Conservation (phyloP, 805 yeast species). For the Hyphopichia homilentoma region DNA sequence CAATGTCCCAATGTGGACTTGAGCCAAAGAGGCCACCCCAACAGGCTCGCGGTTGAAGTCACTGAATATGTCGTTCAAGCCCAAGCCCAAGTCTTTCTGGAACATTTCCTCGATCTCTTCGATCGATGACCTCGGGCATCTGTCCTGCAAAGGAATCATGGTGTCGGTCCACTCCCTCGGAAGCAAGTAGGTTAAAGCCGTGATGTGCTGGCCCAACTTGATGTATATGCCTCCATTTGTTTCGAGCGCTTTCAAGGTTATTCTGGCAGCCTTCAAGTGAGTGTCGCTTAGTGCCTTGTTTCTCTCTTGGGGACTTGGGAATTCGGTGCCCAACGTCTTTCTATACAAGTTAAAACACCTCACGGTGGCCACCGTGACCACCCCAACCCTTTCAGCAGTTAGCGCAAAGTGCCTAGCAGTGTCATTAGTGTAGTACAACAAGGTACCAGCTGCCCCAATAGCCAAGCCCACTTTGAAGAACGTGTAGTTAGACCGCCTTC, state of each 20-base stretch:
- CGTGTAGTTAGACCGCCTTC: slow-evolving; percentile 4
- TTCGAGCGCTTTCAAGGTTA: slow-evolving; percentile 76
- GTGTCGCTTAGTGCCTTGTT: slow-evolving; percentile 55
- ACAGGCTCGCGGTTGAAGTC: slow-evolving; percentile 72
- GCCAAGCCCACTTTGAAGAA: slow-evolving; percentile 23
- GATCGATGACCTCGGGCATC: slow-evolving; percentile 76
- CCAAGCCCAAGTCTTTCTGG: slow-evolving; percentile 56
- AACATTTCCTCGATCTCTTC: slow-evolving; percentile 71
- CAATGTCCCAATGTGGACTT: slow-evolving; percentile 79
- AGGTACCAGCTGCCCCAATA: slow-evolving; percentile 23
- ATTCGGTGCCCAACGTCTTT: slow-evolving; percentile 45
- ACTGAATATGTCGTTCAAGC: slow-evolving; percentile 59
- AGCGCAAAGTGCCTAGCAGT: slow-evolving; percentile 29
- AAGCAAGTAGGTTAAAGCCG: slow-evolving; percentile 86
- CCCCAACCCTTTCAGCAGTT: slow-evolving; percentile 50
- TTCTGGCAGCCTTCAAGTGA: slow-evolving; percentile 71
- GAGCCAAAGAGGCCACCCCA: slow-evolving; percentile 96
- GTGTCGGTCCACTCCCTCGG: slow-evolving; percentile 95
- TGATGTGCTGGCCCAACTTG: slow-evolving; percentile 90
- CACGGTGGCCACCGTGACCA: slow-evolving; percentile 64
- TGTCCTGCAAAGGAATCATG: slow-evolving; percentile 88
- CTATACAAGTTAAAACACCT: slow-evolving; percentile 73
- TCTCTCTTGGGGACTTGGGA: slow-evolving; percentile 41
- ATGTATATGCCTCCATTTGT: slow-evolving; percentile 90
- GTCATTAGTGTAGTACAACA: slow-evolving; percentile 36